Base-by-base conservation (phyloP, 2,329 filamentous ascomycete species). In the Geosmithia putterillii region DNA sequence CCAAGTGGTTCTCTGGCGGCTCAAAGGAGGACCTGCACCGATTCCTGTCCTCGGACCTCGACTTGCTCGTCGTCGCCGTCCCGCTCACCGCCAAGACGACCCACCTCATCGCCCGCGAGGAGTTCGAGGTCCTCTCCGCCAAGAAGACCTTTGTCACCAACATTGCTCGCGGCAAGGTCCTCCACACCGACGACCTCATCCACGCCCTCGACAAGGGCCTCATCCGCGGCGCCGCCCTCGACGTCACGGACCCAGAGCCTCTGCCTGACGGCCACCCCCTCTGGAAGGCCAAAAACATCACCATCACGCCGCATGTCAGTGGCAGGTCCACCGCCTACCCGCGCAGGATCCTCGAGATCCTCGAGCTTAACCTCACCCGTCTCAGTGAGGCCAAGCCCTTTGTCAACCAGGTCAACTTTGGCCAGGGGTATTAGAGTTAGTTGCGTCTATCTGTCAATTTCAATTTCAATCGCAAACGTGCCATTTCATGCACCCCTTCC, bases 191-290 rank as follows among this genome's bases (percentile, higher is more conserved):
- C 2, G 81, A 76, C 2, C 56, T 90, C 42, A 70, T 86, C 17
- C 64, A 65, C 2, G 80, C 82, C 0, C 61, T 89, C 10, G 60
- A 72, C 35, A 48, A 48, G 3, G 66, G 57, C 5, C 40, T 55
- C 15, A 64, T 70, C 40, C 54, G 66, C 3, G 85, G 85, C 23
- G 86, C 85, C 0, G 83, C 83, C 2, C 61, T 90, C 36, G 85
- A 89, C 55, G 85, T 90, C 1, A 83, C 84, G 2, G 83, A 89
- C 47, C 85, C 85, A 0, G 86, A 90, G 58, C 86, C 86, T 0
- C 57, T 90, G 48, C 83, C 83, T 0, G 60, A 68, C 2, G 74
- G 81, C 4, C 76, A 84, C 54, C 71, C 75, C 48, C 61, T 90
- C 42, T 90, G 84, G 84, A 71, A 66, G 21, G 66, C 80, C 14